phyloP scores from a whole-genome alignment of 1,139 yeast species.

The Hansenula lynferdii region DNA sequence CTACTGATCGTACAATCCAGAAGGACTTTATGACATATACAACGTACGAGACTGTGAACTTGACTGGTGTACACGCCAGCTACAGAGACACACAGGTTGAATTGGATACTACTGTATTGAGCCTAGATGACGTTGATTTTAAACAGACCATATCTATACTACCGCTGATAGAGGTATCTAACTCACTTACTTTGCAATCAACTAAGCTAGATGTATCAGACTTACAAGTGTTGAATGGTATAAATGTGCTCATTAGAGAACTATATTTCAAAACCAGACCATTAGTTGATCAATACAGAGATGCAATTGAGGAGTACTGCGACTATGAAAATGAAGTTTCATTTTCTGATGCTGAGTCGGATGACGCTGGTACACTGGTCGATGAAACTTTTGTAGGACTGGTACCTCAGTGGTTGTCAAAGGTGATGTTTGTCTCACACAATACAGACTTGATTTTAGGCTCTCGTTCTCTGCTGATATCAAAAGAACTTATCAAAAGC shows the following conservation, averaged over 20 bases:
- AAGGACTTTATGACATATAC: conserved; percentile 11
- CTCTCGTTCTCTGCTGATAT: conserved; percentile 57
- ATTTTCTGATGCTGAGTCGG: not conserved
- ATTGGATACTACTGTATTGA: conserved; percentile 17
- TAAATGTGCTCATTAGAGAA: conserved; percentile 19
- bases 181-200: conserved; percentile 16
- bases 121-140: conserved; percentile 20
- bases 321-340: not conserved
- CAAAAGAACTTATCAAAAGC: conserved; percentile 32
- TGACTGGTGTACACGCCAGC: conserved; percentile 12
- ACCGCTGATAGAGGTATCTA: conserved; percentile 19
- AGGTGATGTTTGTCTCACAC: conserved; percentile 5
- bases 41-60: conserved; percentile 14
- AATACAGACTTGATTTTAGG: conserved; percentile 40
- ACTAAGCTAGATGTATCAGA: conserved; percentile 25
- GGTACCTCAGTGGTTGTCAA: conserved; percentile 18
- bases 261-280: conserved; percentile 15
- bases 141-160: conserved; percentile 19
- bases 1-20: conserved; percentile 7
- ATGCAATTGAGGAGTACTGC: conserved; percentile 2
- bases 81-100: conserved; percentile 13
- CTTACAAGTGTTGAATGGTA: conserved; percentile 28
- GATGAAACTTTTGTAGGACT: conserved; percentile 7
- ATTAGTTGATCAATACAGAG: conserved; percentile 3
- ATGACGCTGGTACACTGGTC: conserved; percentile 1